phyloP scores from a whole-genome alignment of 1,284 basidiomycete genomes.

The Puccinia triticina region DNA sequence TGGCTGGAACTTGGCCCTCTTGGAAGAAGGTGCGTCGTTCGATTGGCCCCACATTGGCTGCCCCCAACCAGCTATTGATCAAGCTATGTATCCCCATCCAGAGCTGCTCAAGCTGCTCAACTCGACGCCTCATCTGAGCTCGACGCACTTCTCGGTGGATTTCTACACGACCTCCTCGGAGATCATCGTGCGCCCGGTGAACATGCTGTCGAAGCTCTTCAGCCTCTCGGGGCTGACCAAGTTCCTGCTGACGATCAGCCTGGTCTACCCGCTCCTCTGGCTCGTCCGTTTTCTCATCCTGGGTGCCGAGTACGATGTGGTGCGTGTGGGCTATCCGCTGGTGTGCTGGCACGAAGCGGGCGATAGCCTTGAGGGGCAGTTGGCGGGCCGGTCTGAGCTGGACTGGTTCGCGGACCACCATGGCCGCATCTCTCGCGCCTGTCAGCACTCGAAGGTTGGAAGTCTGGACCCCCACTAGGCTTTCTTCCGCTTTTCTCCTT shows the following conservation, averaged over 20 bases:
- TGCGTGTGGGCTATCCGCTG: constrained; percentile 33
- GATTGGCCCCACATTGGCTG: not conserved
- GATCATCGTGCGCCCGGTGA: constrained; percentile 41
- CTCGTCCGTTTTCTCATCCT: constrained; percentile 33
- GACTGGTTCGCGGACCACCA: constrained; percentile 35
- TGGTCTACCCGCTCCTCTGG: constrained; percentile 40
- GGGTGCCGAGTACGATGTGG: constrained; percentile 34
- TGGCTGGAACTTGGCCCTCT: constrained; percentile 37
- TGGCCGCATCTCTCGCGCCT: constrained; percentile 10
- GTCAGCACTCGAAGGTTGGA: constrained; percentile 37
- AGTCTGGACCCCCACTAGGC: not conserved
- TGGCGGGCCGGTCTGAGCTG: constrained; percentile 20
- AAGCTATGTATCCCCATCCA: not conserved
- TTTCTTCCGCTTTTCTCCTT: not conserved
- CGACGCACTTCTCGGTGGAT: constrained; percentile 36
- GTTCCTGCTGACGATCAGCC: constrained; percentile 34
- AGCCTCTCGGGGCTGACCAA: constrained; percentile 22
- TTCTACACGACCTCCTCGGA: constrained; percentile 26
- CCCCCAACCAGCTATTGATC: not conserved
- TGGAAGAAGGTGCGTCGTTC: constrained; percentile 18
- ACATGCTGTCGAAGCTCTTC: constrained; percentile 29
- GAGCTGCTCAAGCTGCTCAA: constrained; percentile 22
- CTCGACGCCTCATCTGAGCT: constrained; percentile 22
- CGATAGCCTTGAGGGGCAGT: not conserved
- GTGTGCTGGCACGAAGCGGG: constrained; percentile 29